Percentiles rank a stretch among this genome's conserved stretches.
Evolutionary conservation across 2,329 filamentous ascomycete species (phyloP).

Genomic region (Fusarium sp.): DNA sequence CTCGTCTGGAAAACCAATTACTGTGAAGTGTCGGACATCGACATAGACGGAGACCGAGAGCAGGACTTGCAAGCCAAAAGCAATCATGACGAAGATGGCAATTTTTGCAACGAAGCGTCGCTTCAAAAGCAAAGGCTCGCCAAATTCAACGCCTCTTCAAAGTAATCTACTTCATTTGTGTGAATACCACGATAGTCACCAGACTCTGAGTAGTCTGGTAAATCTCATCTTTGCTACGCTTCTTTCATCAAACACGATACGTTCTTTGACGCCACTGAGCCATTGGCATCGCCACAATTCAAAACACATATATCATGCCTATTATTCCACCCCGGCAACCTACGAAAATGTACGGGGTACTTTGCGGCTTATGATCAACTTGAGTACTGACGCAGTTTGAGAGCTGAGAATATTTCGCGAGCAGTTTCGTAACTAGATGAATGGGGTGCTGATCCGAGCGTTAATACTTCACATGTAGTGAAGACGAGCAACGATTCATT

Average conservation of each 20-base stretch:
- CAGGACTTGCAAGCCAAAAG: neutral
- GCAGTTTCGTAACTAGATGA: neutral
- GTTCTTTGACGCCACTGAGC: neutral
- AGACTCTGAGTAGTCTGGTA: neutral
- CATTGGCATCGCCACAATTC: too few species aligned
- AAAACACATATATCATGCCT: too few species aligned
- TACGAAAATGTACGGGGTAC: rapidly evolving
- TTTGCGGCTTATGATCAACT: neutral
- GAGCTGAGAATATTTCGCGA: neutral
- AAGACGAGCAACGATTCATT: neutral
- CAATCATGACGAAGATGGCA: neutral
- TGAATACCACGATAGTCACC: neutral
- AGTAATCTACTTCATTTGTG: neutral
- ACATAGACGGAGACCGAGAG: neutral
- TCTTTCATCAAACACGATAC: neutral
- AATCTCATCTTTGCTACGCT: neutral
- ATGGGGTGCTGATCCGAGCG: neutral
- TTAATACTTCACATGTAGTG: neutral
- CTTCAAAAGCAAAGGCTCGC: neutral
- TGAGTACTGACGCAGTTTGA: too few species aligned
- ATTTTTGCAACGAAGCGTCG: neutral
- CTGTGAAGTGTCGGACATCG: neutral
- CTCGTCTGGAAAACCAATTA: neutral
- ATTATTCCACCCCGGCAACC: too few species aligned
- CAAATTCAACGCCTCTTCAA: neutral